Evolutionary conservation across 202 grass and related monocot species (phyloP).

Genomic region (Panicum hallii): DNA sequence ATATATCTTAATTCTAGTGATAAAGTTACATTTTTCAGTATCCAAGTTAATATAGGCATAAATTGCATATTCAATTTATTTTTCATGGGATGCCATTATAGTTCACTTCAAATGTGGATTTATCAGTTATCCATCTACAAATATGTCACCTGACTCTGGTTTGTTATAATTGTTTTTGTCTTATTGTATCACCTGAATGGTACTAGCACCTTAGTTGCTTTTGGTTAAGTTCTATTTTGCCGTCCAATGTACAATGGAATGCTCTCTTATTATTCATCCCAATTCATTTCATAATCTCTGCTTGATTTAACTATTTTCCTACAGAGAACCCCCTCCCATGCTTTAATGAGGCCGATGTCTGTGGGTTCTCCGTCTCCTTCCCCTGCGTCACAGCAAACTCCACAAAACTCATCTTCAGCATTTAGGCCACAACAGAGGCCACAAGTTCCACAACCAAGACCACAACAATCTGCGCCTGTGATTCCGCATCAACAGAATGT

Average conservation of each 20-base stretch:
- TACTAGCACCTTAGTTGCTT: slow-evolving; percentile 20
- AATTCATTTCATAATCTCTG: slow-evolving; percentile 35
- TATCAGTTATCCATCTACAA: slow-evolving; percentile 25
- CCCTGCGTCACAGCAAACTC: slow-evolving; percentile 46
- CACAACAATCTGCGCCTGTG: slow-evolving; percentile 52
- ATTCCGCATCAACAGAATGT: slow-evolving; percentile 58
- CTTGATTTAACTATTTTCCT: slow-evolving; percentile 49
- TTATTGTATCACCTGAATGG: neutral
- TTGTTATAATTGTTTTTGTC: neutral
- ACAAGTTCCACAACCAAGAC: slow-evolving; percentile 76
- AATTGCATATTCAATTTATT: neutral
- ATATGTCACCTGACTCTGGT: neutral
- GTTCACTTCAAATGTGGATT: slow-evolving; percentile 25
- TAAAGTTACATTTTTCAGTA: slow-evolving; percentile 17
- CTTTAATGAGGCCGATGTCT: slow-evolving; percentile 62
- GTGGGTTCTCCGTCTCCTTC: slow-evolving; percentile 66
- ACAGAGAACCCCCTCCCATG: slow-evolving; percentile 67
- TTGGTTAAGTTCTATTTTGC: slow-evolving; percentile 23
- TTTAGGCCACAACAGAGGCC: slow-evolving; percentile 79
- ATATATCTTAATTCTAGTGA: neutral
- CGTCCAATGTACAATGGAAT: slow-evolving; percentile 24
- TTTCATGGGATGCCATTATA: neutral
- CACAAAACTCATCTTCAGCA: slow-evolving; percentile 42
- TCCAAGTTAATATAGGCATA: neutral
- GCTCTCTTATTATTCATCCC: slow-evolving; percentile 31